Conservation (phyloP, 176 grass and related monocot genomes). For the Carex pumila region DNA sequence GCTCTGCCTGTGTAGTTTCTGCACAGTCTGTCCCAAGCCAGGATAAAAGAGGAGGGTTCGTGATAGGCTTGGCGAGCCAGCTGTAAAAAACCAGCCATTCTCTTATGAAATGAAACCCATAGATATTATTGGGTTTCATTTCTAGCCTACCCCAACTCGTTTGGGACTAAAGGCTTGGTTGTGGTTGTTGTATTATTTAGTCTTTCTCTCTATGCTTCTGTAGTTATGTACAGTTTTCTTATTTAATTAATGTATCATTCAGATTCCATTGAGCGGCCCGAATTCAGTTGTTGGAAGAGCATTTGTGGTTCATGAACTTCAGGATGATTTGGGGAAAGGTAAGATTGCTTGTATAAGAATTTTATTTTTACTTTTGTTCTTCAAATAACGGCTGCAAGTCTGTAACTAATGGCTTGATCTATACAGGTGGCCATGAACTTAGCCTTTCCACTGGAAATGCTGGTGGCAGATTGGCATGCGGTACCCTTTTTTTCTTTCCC, state of each 20-base stretch:
- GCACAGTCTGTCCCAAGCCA: too few species aligned
- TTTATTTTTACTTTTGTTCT: slow-evolving; percentile 6
- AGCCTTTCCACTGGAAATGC: slow-evolving; percentile 94
- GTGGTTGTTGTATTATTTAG: too few species aligned
- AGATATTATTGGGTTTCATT: too few species aligned
- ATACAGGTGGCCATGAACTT: slow-evolving; percentile 87
- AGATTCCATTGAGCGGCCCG: slow-evolving; percentile 80
- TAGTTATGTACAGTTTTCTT: slow-evolving; percentile 3
- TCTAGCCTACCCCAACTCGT: too few species aligned
- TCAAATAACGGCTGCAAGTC: neutral
- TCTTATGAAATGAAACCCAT: too few species aligned
- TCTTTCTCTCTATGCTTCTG: neutral
- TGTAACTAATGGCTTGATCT: neutral
- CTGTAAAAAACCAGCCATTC: too few species aligned
- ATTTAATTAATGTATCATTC: slow-evolving; percentile 10
- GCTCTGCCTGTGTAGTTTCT: too few species aligned
- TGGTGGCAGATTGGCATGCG: slow-evolving; percentile 96
- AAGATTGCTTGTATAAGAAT: neutral
- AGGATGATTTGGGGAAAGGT: slow-evolving; percentile 99
- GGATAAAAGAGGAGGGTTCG: too few species aligned
- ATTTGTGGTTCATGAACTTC: slow-evolving; percentile 97
- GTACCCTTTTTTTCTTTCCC: slow-evolving; percentile 30
- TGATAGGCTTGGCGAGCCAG: too few species aligned
- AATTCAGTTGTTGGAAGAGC: slow-evolving; percentile 91
- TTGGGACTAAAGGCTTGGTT: too few species aligned